Evolutionary conservation across 139 green algal species (phyloP).

Genomic region (Auxenochlorella pyrenoidosa): DNA sequence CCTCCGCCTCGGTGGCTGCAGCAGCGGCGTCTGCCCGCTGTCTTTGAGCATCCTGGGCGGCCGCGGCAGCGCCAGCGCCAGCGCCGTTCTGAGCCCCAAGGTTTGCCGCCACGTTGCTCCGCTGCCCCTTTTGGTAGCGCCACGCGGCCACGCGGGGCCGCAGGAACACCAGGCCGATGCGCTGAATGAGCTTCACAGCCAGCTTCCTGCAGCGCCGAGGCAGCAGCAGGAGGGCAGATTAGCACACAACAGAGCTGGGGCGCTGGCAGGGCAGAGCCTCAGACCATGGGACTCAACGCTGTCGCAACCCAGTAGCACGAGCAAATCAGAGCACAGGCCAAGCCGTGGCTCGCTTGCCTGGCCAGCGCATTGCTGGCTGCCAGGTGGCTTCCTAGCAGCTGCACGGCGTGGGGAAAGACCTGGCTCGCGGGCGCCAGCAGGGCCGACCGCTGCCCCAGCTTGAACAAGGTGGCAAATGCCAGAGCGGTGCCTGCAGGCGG

Average conservation of each 20-base stretch:
- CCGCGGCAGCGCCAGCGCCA: background rate
- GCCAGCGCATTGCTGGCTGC: constrained; percentile 47
- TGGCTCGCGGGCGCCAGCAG: constrained; percentile 56
- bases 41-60: background rate
- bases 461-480: constrained; percentile 78
- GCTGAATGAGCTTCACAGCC: constrained; percentile 83
- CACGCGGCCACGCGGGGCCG: constrained; percentile 75
- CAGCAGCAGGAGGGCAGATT: background rate
- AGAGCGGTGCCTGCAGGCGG: constrained; percentile 50
- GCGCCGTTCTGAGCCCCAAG: background rate
- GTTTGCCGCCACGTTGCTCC: constrained; percentile 6
- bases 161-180: constrained; percentile 85
- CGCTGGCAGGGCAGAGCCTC: too few relatives aligned
- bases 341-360: background rate
- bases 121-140: constrained; percentile 67
- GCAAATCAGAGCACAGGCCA: background rate
- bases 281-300: too few relatives aligned
- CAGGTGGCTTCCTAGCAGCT: constrained; percentile 51
- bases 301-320: background rate
- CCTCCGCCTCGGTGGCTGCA: constrained; percentile 68
- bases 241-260: background rate
- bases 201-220: constrained; percentile 70
- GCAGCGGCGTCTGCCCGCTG: constrained; percentile 1
- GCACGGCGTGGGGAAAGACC: constrained; percentile 47
- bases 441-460: constrained; percentile 62